A percentile compares a stretch with the other conserved stretches of the same genome.
phyloP scores from a whole-genome alignment of 495 filamentous ascomycete species.

The Trichocladium antarcticum region DNA sequence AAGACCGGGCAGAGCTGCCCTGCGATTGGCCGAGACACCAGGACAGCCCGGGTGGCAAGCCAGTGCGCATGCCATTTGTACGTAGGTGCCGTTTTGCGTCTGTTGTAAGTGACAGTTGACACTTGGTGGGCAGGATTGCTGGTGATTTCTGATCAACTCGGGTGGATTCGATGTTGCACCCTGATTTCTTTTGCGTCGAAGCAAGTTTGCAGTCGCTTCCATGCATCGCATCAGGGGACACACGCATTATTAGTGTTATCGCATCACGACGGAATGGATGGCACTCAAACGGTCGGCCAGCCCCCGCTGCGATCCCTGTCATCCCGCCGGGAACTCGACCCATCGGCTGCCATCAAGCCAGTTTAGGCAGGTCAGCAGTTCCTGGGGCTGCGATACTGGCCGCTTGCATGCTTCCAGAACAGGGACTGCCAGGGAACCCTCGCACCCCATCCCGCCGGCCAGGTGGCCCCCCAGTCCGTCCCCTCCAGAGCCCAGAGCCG shows the following conservation, averaged over 20 bases:
- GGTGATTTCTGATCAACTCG: no score
- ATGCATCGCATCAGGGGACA: not conserved
- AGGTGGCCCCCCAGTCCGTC: slow-evolving; percentile 1
- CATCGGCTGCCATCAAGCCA: slow-evolving; percentile 26
- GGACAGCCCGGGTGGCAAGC: not conserved
- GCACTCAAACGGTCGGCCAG: slow-evolving; percentile 8
- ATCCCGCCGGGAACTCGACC: slow-evolving; percentile 15
- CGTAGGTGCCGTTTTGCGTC: not conserved
- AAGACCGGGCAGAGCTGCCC: slow-evolving; percentile 3
- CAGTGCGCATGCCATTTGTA: slow-evolving; percentile 3
- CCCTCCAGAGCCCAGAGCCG: not conserved
- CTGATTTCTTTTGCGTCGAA: no score
- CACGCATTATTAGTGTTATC: slow-evolving; percentile 13
- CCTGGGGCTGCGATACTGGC: slow-evolving; percentile 16
- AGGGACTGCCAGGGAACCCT: not conserved
- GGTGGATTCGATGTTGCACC: no score
- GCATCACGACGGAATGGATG: slow-evolving; percentile 10
- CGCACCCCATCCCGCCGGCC: not conserved
- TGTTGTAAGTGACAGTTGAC: no score
- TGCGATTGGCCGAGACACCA: slow-evolving; percentile 15
- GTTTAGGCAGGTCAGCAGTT: slow-evolving; percentile 30
- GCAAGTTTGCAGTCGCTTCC: not conserved
- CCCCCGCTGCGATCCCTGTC: slow-evolving; percentile 26
- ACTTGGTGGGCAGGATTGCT: no score
- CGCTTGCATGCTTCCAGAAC: slow-evolving; percentile 10